A percentile compares a stretch with the other conserved stretches of the same genome.
phyloP scores from a whole-genome alignment of 306 rosid species.

The Luffa aegyptiaca region DNA sequence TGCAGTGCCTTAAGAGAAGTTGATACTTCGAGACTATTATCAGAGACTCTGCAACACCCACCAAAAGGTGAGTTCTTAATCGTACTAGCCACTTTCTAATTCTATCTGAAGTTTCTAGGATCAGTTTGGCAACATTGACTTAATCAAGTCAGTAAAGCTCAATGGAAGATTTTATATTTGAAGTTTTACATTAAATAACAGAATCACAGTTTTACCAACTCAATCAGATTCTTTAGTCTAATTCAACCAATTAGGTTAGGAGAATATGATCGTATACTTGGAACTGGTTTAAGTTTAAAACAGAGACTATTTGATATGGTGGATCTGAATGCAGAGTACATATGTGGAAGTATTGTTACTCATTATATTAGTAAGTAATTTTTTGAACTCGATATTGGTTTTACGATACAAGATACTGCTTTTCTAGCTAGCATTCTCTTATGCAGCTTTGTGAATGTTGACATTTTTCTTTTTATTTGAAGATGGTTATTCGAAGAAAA shows the following conservation, averaged over 20 bases:
- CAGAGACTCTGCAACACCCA: constrained; percentile 37
- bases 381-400: background rate
- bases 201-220: background rate
- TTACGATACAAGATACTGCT: background rate
- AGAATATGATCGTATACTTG: background rate
- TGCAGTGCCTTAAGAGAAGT: constrained; percentile 84
- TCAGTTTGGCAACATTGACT: background rate
- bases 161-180: background rate
- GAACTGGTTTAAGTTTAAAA: background rate
- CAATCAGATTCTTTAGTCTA: background rate
- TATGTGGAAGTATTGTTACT: background rate
- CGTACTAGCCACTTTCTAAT: background rate
- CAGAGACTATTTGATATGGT: background rate
- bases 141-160: background rate
- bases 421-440: background rate
- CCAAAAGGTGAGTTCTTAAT: constrained; percentile 20
- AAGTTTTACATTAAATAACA: background rate
- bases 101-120: background rate
- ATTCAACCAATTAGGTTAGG: background rate
- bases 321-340: background rate
- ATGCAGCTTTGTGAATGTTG: background rate
- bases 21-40: constrained; percentile 53
- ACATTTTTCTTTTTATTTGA: constrained; percentile 16
- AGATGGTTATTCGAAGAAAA: constrained; percentile 38
- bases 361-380: background rate